Percentiles rank a stretch among this genome's conserved stretches.
Evolutionary conservation across 768 basidiomycete species (phyloP).

Genomic region (Leccinellum luteum): DNA sequence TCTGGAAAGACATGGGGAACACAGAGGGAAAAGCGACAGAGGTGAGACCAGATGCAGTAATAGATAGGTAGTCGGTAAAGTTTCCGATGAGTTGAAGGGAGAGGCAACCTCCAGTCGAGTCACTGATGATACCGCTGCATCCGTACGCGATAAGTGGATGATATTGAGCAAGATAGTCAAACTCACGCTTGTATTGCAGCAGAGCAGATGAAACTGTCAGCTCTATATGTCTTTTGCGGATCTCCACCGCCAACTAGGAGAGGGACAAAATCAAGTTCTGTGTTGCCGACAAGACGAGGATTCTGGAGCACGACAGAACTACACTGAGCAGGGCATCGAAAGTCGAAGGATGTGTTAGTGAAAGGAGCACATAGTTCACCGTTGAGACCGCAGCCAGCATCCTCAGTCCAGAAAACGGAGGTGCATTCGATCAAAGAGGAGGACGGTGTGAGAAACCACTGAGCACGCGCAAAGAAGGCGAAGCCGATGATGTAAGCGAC

Average conservation of each 20-base stretch:
- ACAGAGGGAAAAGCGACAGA: constrained; percentile 72
- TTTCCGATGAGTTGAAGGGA: constrained; percentile 66
- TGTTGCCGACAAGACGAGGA: constrained; percentile 66
- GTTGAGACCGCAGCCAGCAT: constrained; percentile 72
- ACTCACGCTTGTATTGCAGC: constrained; percentile 79
- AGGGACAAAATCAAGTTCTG: constrained; percentile 64
- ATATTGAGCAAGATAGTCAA: not conserved
- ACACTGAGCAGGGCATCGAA: constrained; percentile 81
- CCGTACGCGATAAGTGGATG: constrained; percentile 7
- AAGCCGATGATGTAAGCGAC: constrained; percentile 68
- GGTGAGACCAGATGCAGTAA: constrained; percentile 55
- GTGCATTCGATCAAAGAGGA: constrained; percentile 67
- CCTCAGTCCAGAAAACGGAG: constrained; percentile 64
- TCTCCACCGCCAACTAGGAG: constrained; percentile 88
- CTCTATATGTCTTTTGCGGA: constrained; percentile 66
- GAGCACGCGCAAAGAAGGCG: constrained; percentile 68
- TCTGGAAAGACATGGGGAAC: constrained; percentile 71
- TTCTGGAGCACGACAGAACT: constrained; percentile 63
- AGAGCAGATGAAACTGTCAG: constrained; percentile 82
- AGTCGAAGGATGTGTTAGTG: constrained; percentile 57
- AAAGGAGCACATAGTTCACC: constrained; percentile 67
- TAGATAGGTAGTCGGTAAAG: constrained; percentile 66
- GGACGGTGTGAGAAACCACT: constrained; percentile 68
- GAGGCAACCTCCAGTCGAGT: constrained; percentile 74
- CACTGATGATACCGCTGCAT: constrained; percentile 59